These are phyloP conservation scores for Fusarium sp. DNA, from an alignment of 2,329 filamentous ascomycete genomes.

Conservation along the genomic window DNA sequence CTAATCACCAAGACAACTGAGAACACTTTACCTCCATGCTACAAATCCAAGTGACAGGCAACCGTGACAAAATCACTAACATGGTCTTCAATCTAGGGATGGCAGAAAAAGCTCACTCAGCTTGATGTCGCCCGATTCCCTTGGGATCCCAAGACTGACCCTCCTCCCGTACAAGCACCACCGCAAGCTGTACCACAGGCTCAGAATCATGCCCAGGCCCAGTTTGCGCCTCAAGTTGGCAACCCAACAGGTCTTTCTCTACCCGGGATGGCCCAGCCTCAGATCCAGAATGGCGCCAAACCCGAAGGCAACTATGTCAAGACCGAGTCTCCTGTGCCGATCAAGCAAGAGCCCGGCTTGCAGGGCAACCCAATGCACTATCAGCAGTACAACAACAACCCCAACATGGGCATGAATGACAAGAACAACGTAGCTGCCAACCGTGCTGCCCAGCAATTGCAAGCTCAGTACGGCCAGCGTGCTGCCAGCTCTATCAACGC, in stretches of 20 bases:
- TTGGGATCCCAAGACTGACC: constrained; percentile 90
- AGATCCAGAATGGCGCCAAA: constrained; percentile 57
- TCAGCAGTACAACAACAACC: constrained; percentile 50
- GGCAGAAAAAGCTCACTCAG: constrained; percentile 91
- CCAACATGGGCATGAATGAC: constrained; percentile 46
- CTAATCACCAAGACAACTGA: background rate
- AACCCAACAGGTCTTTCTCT: constrained; percentile 49
- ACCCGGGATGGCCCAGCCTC: constrained; percentile 49
- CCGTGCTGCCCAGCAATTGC: constrained; percentile 69
- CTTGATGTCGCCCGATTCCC: constrained; percentile 90
- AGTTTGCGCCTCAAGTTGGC: constrained; percentile 50
- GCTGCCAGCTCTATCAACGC: constrained; percentile 77
- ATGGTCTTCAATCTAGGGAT: constrained; percentile 71
- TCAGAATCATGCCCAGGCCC: constrained; percentile 50
- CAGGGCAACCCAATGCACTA: constrained; percentile 52
- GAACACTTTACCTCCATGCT: background rate
- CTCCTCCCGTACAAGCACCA: constrained; percentile 57
- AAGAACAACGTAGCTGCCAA: constrained; percentile 62
- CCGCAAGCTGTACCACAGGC: constrained; percentile 41
- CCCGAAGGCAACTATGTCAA: constrained; percentile 62
- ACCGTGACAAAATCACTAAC: constrained; percentile 39
- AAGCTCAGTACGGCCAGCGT: constrained; percentile 71
- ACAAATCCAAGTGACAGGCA: background rate
- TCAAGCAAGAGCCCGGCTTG: constrained; percentile 61
- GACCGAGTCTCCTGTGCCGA: constrained; percentile 60